Evolutionary conservation across 176 grass and related monocot genomes (phyloP).

Genomic region (Coix lacrymajobi): DNA sequence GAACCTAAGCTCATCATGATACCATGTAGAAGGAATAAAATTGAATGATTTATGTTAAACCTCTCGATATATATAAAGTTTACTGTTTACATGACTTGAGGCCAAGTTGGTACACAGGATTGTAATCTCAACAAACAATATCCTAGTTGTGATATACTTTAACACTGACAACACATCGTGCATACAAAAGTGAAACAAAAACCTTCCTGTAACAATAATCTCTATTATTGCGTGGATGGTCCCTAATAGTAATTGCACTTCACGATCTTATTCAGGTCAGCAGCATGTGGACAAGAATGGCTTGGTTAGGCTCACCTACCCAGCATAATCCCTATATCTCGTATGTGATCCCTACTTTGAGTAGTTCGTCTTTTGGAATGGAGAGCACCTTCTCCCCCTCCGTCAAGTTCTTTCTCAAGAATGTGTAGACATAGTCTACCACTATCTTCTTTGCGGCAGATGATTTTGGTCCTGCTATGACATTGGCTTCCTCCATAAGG

Average conservation of each 20-base stretch:
- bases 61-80: neutral
- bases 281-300: slow-evolving; percentile 18
- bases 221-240: neutral
- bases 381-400: slow-evolving; percentile 34
- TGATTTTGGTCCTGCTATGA: slow-evolving; percentile 30
- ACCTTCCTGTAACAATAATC: neutral
- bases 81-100: neutral
- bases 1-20: neutral
- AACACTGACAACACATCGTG: neutral
- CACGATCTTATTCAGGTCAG: neutral
- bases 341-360: slow-evolving; percentile 75
- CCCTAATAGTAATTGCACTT: neutral
- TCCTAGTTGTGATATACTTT: neutral
- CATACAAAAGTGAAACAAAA: neutral
- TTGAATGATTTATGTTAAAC: neutral
- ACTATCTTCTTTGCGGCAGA: slow-evolving; percentile 40
- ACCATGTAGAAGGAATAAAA: neutral
- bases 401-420: slow-evolving; percentile 55
- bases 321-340: slow-evolving; percentile 41
- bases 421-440: slow-evolving; percentile 54
- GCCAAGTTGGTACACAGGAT: neutral
- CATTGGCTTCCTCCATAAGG: slow-evolving; percentile 50
- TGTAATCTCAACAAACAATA: neutral
- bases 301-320: neutral
- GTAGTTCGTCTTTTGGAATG: slow-evolving; percentile 53